Evolutionary conservation across 2,329 filamentous ascomycete genomes (phyloP), one percentile per base, ranked within the genome.

Genomic region (Fusarium poae): DNA sequence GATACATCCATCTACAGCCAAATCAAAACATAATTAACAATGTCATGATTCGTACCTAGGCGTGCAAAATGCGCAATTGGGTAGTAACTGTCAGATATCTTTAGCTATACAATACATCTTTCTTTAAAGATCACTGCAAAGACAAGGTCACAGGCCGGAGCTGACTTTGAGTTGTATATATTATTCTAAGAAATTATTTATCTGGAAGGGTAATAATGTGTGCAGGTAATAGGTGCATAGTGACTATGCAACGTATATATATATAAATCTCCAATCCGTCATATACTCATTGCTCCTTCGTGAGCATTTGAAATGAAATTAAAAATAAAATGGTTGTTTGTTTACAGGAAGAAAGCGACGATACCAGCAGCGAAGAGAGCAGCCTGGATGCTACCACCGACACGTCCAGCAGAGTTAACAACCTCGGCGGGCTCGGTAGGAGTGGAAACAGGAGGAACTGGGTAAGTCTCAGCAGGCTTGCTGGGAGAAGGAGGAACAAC

Each of bases 281-380:
- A 53, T 58, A 39, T 67, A 27, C 46, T 57, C 63, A 34, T 48
- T 44, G 52, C 65, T 67, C 58, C 65, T 25, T 27, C n/a, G 0
- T 23, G 63, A 67, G 63, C 48, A 34, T 20, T 39, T 16, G 64
- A 49, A n/a, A 7, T 27, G 32, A 39, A 50, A 39, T 37, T 27
- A 50, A 16, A 50, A 50, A 50, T 12, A 50, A 50, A 50, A 25
- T 20, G 4, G 23, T 11, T 35, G 32, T 27, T 42, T 35, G 57
- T 64, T 40, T 68, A 68, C 64, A 68, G 27, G 25, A 68, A 54
- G 40, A 68, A 65, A 23, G 65, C 65, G 34, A 67, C 59, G 30
- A 65, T 59, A 43, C 64, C 64, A 30, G 54, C 65, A 6, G 23
- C 60, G 21, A 67, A 49, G 51, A 65, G 32, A 42, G 50, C 50